A percentile compares a stretch with the other conserved stretches of the same genome.
Conservation (phyloP, 176 grass and related monocot genomes). For the Melocanna baccifera region DNA sequence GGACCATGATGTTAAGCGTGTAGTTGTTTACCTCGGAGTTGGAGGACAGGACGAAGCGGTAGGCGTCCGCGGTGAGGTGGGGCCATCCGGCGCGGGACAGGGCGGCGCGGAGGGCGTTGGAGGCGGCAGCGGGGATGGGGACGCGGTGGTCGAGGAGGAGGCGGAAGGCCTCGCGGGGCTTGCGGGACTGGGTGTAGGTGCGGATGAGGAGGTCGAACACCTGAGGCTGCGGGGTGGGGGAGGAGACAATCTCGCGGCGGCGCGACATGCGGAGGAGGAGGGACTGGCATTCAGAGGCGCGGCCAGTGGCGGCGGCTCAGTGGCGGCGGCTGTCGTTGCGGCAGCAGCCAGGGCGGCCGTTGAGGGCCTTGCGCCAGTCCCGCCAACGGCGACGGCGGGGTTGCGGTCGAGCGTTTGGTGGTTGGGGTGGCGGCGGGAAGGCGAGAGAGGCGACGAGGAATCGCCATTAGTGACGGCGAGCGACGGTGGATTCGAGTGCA, state of each 20-base stretch:
- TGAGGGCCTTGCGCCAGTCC: slow-evolving; percentile 34
- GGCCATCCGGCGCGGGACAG: slow-evolving; percentile 71
- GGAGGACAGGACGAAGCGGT: slow-evolving; percentile 55
- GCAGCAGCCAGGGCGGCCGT: slow-evolving; percentile 53
- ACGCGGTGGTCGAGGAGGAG: slow-evolving; percentile 46
- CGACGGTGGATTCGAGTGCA: too few relatives aligned
- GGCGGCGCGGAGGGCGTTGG: slow-evolving; percentile 73
- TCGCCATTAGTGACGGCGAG: slow-evolving; percentile 12
- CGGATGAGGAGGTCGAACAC: slow-evolving; percentile 94
- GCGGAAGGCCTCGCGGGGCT: slow-evolving; percentile 55
- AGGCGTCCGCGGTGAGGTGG: slow-evolving; percentile 57
- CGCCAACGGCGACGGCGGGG: neutral
- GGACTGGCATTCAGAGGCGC: slow-evolving; percentile 64
- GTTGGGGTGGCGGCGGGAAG: neutral
- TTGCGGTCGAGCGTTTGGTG: neutral
- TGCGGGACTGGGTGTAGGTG: slow-evolving; percentile 87
- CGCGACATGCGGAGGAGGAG: slow-evolving; percentile 85
- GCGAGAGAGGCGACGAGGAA: neutral
- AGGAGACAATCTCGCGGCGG: slow-evolving; percentile 51
- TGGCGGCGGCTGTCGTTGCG: slow-evolving; percentile 59
- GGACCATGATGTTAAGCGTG: slow-evolving; percentile 90
- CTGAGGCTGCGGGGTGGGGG: slow-evolving; percentile 27
- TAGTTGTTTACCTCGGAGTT: slow-evolving; percentile 55
- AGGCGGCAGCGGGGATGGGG: slow-evolving; percentile 52
- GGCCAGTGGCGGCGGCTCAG: slow-evolving; percentile 42